Evolutionary conservation across 441 rosid genomes (phyloP).

Genomic region (Mallotus repandus): DNA sequence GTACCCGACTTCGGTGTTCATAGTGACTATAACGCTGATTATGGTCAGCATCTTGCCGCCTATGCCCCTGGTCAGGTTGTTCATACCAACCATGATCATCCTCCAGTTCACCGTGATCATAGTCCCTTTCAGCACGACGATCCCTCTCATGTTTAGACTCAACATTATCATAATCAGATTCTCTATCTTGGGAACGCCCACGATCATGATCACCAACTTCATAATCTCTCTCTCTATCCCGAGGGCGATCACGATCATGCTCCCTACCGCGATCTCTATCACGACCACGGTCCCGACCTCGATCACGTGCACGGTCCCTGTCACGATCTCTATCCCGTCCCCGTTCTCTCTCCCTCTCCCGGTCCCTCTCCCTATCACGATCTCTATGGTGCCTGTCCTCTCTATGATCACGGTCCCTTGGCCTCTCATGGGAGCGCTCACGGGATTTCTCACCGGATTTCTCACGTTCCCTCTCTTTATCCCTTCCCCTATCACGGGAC

Average conservation of each 20-base stretch:
- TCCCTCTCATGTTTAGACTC: conserved; percentile 68
- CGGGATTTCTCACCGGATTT: no score
- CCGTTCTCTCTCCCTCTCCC: conserved; percentile 55
- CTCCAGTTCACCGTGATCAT: conserved; percentile 52
- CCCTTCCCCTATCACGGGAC: conserved; percentile 79
- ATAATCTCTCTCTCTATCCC: conserved; percentile 61
- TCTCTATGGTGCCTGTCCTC: conserved; percentile 84
- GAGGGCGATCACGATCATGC: conserved; percentile 44
- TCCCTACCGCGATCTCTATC: conserved; percentile 43
- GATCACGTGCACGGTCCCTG: conserved; percentile 38
- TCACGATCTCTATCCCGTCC: conserved; percentile 48
- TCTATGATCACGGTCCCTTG: conserved; percentile 74
- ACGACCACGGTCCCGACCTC: conserved; percentile 44
- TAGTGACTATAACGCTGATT: conserved; percentile 48
- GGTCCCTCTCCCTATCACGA: conserved; percentile 64
- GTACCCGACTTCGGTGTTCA: conserved; percentile 52
- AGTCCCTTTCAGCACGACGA: conserved; percentile 49
- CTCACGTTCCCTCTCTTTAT: conserved; percentile 70
- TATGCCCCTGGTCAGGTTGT: conserved; percentile 43
- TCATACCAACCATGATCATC: conserved; percentile 63
- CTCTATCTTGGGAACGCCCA: conserved; percentile 64
- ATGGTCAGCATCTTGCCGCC: conserved; percentile 41
- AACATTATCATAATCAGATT: conserved; percentile 52
- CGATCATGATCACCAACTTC: conserved; percentile 58
- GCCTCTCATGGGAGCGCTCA: conserved; percentile 67